Evolutionary conservation across 1,284 basidiomycete species (phyloP).

Genomic region (Anthracocystis panici-leucophaei): DNA sequence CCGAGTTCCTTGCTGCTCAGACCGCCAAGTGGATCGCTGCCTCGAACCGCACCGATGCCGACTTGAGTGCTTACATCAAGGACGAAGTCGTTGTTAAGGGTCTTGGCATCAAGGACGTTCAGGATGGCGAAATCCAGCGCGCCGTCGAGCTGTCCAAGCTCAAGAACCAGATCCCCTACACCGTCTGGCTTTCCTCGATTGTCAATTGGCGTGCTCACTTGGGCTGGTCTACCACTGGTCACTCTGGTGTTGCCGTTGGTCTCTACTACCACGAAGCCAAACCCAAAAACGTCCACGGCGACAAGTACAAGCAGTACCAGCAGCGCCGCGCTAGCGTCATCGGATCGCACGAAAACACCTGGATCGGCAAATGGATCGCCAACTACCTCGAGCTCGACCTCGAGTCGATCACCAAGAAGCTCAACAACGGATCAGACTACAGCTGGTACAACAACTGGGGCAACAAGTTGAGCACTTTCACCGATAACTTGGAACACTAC

Average conservation of each 20-base stretch:
- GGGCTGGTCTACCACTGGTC: slow-evolving; percentile 57
- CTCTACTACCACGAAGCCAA: slow-evolving; percentile 56
- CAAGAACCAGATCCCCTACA: slow-evolving; percentile 44
- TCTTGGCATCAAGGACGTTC: slow-evolving; percentile 53
- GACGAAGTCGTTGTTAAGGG: slow-evolving; percentile 41
- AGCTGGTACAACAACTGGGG: slow-evolving; percentile 56
- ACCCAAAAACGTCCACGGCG: slow-evolving; percentile 18
- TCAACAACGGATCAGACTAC: slow-evolving; percentile 57
- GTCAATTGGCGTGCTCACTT: slow-evolving; percentile 62
- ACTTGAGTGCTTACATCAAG: slow-evolving; percentile 53
- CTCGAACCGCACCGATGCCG: slow-evolving; percentile 57
- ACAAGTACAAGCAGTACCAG: slow-evolving; percentile 34
- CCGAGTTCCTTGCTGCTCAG: slow-evolving; percentile 58
- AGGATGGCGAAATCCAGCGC: slow-evolving; percentile 50
- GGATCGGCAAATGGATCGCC: slow-evolving; percentile 57
- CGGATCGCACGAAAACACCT: slow-evolving; percentile 64
- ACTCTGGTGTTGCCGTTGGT: slow-evolving; percentile 54
- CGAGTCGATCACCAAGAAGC: slow-evolving; percentile 37
- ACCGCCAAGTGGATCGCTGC: slow-evolving; percentile 51
- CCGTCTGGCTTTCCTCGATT: slow-evolving; percentile 46
- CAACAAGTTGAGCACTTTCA: slow-evolving; percentile 43
- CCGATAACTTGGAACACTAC: slow-evolving; percentile 54
- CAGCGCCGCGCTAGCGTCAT: slow-evolving; percentile 24
- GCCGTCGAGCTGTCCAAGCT: slow-evolving; percentile 47
- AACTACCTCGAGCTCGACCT: slow-evolving; percentile 53